Conservation (phyloP, 495 filamentous ascomycete genomes). For the Pyronema domesticum region DNA sequence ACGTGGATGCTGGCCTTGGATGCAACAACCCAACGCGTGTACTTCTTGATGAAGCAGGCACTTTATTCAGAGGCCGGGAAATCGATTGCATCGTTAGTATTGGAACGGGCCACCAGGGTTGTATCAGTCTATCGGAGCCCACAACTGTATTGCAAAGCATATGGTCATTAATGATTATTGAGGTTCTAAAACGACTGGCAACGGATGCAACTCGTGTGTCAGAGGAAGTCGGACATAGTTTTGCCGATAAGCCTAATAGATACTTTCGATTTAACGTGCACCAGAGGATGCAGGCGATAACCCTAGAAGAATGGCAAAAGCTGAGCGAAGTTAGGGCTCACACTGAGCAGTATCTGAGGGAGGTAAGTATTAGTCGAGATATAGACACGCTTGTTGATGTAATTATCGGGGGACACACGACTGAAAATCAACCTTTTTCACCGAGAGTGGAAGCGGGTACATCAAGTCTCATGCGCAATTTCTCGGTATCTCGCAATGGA, state of each 20-base stretch:
- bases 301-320: slow-evolving; percentile 30
- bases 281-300: slow-evolving; percentile 32
- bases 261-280: slow-evolving; percentile 11
- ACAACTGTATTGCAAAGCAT: neutral
- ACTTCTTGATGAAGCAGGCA: slow-evolving; percentile 17
- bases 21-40: slow-evolving; percentile 23
- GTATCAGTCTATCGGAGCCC: slow-evolving; percentile 9
- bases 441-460: no score
- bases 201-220: slow-evolving; percentile 12
- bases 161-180: slow-evolving; percentile 6
- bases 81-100: slow-evolving; percentile 20
- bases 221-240: neutral
- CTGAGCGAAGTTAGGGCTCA: neutral
- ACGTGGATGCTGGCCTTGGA: slow-evolving; percentile 23
- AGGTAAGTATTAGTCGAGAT: neutral
- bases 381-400: neutral
- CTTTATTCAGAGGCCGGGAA: neutral
- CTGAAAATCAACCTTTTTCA: no score
- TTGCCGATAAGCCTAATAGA: neutral
- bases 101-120: slow-evolving; percentile 16
- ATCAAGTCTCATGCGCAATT: no score
- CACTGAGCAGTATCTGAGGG: slow-evolving; percentile 1
- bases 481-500: no score
- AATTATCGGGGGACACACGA: no score
- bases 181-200: slow-evolving; percentile 16